Conservation (phyloP, 2,329 filamentous ascomycete species). For the Ophiognomonia clavigignenti-juglandacearum region DNA sequence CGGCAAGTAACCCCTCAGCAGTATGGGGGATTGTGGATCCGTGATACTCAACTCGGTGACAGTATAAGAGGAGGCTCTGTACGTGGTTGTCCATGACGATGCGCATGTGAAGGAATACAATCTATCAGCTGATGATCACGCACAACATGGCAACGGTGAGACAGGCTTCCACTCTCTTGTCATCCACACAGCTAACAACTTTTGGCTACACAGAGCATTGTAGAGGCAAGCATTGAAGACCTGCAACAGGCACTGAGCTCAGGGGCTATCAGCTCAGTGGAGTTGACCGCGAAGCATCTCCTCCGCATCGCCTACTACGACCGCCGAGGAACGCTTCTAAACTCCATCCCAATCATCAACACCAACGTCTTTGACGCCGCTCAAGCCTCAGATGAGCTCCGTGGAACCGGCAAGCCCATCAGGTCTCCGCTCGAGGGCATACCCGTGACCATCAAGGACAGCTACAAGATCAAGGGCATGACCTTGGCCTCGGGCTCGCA, state of each 20-base stretch:
- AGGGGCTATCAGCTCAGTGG: background rate
- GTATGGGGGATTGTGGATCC: too few relatives aligned
- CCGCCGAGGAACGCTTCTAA: conserved; percentile 25
- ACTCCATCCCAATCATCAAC: conserved; percentile 45
- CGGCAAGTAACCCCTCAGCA: too few relatives aligned
- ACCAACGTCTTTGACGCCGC: conserved; percentile 40
- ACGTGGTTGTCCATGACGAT: too few relatives aligned
- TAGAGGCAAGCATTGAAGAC: background rate
- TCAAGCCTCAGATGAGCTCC: conserved; percentile 36
- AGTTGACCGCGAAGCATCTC: background rate
- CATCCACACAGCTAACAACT: background rate
- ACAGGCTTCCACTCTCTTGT: too few relatives aligned
- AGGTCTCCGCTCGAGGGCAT: conserved; percentile 47
- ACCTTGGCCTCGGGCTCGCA: conserved; percentile 49
- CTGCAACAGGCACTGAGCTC: background rate
- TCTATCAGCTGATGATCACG: too few relatives aligned
- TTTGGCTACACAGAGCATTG: background rate
- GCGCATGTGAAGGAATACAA: too few relatives aligned
- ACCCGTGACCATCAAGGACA: conserved; percentile 54
- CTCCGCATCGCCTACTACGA: background rate
- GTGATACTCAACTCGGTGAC: too few relatives aligned
- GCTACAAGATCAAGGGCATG: conserved; percentile 48
- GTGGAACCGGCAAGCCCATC: conserved; percentile 31
- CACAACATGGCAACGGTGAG: background rate
- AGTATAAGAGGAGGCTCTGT: too few relatives aligned